phyloP scores from a whole-genome alignment of 2,329 filamentous ascomycete genomes.

The Fusarium poae region DNA sequence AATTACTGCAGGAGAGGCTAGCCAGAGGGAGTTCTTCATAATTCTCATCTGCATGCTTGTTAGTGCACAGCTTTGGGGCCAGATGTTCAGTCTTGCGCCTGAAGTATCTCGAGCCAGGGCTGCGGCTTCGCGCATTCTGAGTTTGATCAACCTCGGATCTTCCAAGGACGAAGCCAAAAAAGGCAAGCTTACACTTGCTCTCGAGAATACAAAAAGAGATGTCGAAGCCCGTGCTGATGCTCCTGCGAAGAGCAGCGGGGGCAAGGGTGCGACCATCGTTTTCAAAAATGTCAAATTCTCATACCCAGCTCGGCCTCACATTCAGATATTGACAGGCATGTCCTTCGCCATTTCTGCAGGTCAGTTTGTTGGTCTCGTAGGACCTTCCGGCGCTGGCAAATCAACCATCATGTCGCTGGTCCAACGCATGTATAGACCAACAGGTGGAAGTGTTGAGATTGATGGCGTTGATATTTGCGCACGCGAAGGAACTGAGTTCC shows the following conservation, averaged over 20 bases:
- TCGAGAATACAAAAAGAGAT: slow-evolving; percentile 50
- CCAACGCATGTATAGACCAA: slow-evolving; percentile 63
- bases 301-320: slow-evolving; percentile 73
- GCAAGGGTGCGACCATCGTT: slow-evolving; percentile 61
- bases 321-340: slow-evolving; percentile 68
- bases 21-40: slow-evolving; percentile 78
- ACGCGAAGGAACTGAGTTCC: slow-evolving; percentile 59
- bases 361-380: slow-evolving; percentile 74
- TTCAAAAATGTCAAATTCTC: slow-evolving; percentile 73
- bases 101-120: slow-evolving; percentile 77
- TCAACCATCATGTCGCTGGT: slow-evolving; percentile 72
- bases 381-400: slow-evolving; percentile 75
- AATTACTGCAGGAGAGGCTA: slow-evolving; percentile 74
- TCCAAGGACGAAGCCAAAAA: slow-evolving; percentile 41
- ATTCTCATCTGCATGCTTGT: slow-evolving; percentile 79
- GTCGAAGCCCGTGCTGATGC: slow-evolving; percentile 56
- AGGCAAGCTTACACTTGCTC: slow-evolving; percentile 22
- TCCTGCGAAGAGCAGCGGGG: slow-evolving; percentile 38
- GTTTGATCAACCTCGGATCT: slow-evolving; percentile 61
- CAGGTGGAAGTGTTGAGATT: slow-evolving; percentile 58
- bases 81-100: slow-evolving; percentile 80
- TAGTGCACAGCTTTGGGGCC: slow-evolving; percentile 78
- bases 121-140: slow-evolving; percentile 70
- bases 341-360: slow-evolving; percentile 69
- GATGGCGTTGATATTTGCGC: slow-evolving; percentile 62